These are phyloP conservation scores for Populus hybrid DNA, from an alignment of 441 rosid species.

Conservation along the genomic window DNA sequence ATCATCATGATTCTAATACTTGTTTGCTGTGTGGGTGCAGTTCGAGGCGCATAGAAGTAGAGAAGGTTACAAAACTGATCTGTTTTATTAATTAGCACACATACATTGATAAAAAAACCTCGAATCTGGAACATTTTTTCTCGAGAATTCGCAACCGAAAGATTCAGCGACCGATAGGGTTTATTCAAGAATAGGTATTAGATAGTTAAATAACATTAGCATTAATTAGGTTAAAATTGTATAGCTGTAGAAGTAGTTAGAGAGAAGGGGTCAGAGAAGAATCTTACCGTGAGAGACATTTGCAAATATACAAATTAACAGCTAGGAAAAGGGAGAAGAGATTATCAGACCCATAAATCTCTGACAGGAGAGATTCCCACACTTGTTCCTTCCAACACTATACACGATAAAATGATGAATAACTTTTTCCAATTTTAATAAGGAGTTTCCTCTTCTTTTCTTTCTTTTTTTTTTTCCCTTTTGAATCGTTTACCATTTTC, in stretches of 20 bases:
- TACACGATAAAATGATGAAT: constrained; percentile 15
- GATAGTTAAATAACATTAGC: no score
- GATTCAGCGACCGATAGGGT: no score
- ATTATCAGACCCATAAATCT: constrained; percentile 13
- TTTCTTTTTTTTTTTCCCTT: background rate
- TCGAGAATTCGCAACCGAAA: no score
- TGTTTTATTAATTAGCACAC: no score
- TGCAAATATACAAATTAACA: constrained; percentile 6
- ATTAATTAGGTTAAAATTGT: background rate
- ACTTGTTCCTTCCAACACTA: constrained; percentile 44
- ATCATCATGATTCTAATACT: constrained; percentile 9
- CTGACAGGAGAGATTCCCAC: constrained; percentile 53
- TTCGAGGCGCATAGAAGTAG: constrained; percentile 28
- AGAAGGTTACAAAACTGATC: no score
- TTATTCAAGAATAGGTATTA: no score
- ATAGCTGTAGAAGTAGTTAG: background rate
- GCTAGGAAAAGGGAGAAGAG: background rate
- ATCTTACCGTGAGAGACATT: constrained; percentile 10
- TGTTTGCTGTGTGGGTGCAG: constrained; percentile 14
- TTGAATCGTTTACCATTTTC: constrained; percentile 28
- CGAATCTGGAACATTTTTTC: no score
- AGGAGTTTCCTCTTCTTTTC: background rate
- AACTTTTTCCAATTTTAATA: constrained; percentile 28
- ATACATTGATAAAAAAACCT: no score
- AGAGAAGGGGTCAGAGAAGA: constrained; percentile 16